Conservation (phyloP, 2,329 filamentous ascomycete species). For the Colletotrichum australisinense region DNA sequence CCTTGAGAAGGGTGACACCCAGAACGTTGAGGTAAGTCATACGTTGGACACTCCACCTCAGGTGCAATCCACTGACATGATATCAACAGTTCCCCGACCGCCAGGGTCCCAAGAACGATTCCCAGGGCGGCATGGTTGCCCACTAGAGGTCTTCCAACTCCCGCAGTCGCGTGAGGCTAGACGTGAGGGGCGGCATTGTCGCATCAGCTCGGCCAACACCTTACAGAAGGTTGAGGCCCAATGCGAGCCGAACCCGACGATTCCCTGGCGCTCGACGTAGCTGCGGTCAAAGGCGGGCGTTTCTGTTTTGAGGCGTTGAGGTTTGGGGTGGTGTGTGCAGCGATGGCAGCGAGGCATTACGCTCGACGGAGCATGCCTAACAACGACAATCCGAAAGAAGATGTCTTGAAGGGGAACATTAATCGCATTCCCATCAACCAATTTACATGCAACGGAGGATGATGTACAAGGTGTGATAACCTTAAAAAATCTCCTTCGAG, state of each 20-base stretch:
- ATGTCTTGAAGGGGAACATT: neutral
- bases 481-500: slow-evolving; percentile 13
- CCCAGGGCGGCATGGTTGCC: slow-evolving; percentile 54
- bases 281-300: neutral
- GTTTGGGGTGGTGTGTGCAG: neutral
- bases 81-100: slow-evolving; percentile 61
- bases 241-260: too few species aligned
- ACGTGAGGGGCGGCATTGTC: neutral
- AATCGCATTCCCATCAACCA: neutral
- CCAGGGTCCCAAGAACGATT: slow-evolving; percentile 65
- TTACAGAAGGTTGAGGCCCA: neutral
- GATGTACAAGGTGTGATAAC: neutral
- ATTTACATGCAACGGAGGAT: slow-evolving; percentile 9
- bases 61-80: neutral
- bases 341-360: slow-evolving; percentile 9
- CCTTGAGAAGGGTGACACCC: slow-evolving; percentile 77
- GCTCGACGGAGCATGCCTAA: neutral
- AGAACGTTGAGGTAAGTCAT: slow-evolving; percentile 65
- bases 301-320: slow-evolving; percentile 1
- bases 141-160: slow-evolving; percentile 48
- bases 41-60: neutral
- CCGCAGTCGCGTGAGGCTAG: neutral
- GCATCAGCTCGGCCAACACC: neutral
- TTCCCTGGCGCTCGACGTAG: neutral
- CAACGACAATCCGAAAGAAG: neutral